Percentiles rank a stretch among this genome's conserved stretches.
Evolutionary conservation across 2,329 filamentous ascomycete species (phyloP).

Genomic region (Aspergillus tubingensis): DNA sequence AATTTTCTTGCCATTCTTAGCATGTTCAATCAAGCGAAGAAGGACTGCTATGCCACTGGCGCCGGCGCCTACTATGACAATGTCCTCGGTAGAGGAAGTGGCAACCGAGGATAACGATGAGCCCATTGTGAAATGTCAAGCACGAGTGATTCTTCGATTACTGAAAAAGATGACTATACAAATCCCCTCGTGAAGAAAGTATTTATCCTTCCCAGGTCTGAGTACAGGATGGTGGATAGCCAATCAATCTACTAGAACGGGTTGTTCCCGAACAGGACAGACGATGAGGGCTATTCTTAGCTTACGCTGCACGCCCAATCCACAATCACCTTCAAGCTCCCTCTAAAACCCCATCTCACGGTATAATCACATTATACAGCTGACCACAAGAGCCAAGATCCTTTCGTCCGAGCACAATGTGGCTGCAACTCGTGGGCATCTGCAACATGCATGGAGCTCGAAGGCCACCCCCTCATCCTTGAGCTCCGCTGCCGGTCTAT

Average conservation of each 20-base stretch:
- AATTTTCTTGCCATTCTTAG: not conserved
- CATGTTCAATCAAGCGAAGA: constrained; percentile 12
- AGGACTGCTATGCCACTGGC: constrained; percentile 15
- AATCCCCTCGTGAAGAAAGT: not conserved
- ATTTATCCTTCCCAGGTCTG: not conserved
- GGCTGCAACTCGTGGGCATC: not conserved
- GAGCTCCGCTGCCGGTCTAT: not conserved
- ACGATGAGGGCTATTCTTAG: not conserved
- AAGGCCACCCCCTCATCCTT: not conserved
- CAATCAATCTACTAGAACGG: not conserved
- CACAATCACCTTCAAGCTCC: not conserved
- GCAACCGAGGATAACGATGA: not conserved
- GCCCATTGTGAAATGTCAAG: not conserved
- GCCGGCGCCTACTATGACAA: constrained; percentile 13
- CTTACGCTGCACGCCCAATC: not conserved
- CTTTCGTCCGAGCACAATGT: not conserved
- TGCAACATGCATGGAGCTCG: not conserved
- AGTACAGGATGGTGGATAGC: not conserved
- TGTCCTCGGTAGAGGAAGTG: not conserved
- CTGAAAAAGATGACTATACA: not conserved
- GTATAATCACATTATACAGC: not conserved
- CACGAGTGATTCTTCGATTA: not conserved
- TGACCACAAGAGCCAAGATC: not conserved
- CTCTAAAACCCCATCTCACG: not conserved
- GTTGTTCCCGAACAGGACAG: not conserved